A percentile compares a stretch with the other conserved stretches of the same genome.
These are phyloP conservation scores for Beta macrorhiza DNA, from an alignment of 179 eudicot species.

Conservation along the genomic window DNA sequence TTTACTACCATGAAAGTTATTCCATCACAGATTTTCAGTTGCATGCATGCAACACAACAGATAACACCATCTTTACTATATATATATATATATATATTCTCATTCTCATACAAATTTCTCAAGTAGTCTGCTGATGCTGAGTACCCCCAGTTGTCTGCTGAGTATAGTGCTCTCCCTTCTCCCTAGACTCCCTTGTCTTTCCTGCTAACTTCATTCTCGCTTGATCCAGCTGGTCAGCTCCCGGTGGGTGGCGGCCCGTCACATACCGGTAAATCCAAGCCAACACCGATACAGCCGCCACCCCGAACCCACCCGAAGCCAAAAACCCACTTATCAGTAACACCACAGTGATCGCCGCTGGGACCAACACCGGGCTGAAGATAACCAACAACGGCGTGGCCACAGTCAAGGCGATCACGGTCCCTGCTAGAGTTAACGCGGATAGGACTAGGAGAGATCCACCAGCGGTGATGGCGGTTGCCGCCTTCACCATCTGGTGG, in stretches of 20 bases:
- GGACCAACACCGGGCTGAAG: slow-evolving; percentile 61
- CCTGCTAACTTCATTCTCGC: slow-evolving; percentile 48
- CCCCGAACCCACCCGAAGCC: slow-evolving; percentile 51
- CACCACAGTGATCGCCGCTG: slow-evolving; percentile 39
- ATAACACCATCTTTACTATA: background rate
- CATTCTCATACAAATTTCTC: background rate
- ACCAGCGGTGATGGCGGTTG: slow-evolving; percentile 44
- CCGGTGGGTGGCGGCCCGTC: slow-evolving; percentile 49
- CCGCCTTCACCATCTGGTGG: slow-evolving; percentile 49
- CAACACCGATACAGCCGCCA: slow-evolving; percentile 46
- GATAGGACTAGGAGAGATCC: slow-evolving; percentile 54
- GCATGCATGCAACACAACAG: background rate
- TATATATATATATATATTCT: background rate
- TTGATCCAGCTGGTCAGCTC: slow-evolving; percentile 48
- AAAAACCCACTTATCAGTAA: slow-evolving; percentile 39
- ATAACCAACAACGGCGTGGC: slow-evolving; percentile 52
- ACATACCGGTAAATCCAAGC: slow-evolving; percentile 52
- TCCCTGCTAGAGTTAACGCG: slow-evolving; percentile 38
- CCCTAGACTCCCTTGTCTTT: slow-evolving; percentile 51
- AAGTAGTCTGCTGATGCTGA: background rate
- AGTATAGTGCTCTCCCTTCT: slow-evolving; percentile 41
- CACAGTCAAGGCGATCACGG: slow-evolving; percentile 42
- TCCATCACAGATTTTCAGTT: background rate
- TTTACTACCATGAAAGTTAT: background rate
- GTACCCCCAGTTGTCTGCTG: slow-evolving; percentile 28